phyloP scores from a whole-genome alignment of 2,329 filamentous ascomycete species.

The Trichoderma sp. region DNA sequence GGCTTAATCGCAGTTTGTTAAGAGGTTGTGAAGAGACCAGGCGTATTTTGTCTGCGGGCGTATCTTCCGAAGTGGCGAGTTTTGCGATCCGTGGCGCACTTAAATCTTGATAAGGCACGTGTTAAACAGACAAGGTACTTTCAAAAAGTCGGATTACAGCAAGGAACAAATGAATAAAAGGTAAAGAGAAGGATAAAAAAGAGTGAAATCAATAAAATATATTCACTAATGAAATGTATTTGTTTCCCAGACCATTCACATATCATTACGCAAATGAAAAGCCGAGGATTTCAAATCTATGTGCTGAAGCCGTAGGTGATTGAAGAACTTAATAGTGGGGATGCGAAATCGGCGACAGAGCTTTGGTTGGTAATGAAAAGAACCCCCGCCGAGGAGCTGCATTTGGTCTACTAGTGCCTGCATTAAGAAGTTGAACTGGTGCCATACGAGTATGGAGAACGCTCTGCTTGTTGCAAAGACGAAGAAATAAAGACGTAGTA shows the following conservation, averaged over 20 bases:
- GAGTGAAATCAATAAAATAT: not conserved
- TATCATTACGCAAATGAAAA: conserved; percentile 38
- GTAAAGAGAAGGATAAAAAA: not conserved
- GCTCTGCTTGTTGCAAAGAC: not conserved
- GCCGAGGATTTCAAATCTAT: conserved; percentile 42
- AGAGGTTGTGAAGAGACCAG: not conserved
- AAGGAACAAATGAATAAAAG: not conserved
- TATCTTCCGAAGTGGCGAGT: conserved; percentile 18
- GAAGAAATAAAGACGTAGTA: not conserved
- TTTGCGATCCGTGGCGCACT: conserved; percentile 18
- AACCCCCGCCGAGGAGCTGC: not conserved
- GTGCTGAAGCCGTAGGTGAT: not conserved
- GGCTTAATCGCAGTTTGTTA: not conserved
- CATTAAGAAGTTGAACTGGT: not conserved
- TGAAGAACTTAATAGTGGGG: not conserved
- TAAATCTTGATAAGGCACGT: conserved; percentile 24
- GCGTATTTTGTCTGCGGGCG: not conserved
- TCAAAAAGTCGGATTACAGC: not conserved
- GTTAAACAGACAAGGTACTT: not conserved
- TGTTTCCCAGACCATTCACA: not conserved
- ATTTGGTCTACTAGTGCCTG: not conserved
- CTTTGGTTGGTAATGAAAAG: not conserved
- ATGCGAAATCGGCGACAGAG: conserved; percentile 24
- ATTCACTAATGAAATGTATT: not conserved
- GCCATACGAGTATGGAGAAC: not conserved